A percentile compares a stretch with the other conserved stretches of the same genome.
Conservation (phyloP, 805 yeast species). For the Nadsonia fulvescens region DNA sequence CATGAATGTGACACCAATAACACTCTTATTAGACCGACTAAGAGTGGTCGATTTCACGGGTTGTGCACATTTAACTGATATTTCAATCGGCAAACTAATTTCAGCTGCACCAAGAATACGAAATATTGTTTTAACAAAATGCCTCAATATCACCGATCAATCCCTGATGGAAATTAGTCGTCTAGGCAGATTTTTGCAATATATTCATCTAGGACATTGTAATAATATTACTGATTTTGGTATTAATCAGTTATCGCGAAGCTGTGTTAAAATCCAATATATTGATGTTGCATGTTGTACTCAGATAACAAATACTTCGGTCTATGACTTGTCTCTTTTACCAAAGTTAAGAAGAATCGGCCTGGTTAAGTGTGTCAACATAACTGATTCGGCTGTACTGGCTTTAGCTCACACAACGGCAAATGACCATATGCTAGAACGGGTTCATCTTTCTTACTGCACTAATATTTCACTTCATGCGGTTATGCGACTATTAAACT, state of each 20-base stretch:
- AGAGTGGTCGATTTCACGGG: slow-evolving; percentile 75
- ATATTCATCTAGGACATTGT: slow-evolving; percentile 89
- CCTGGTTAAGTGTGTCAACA: slow-evolving; percentile 73
- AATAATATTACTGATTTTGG: slow-evolving; percentile 78
- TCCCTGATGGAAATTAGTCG: slow-evolving; percentile 53
- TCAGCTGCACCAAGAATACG: slow-evolving; percentile 67
- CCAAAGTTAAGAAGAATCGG: slow-evolving; percentile 82
- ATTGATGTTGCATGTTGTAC: slow-evolving; percentile 91
- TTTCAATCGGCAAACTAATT: slow-evolving; percentile 54
- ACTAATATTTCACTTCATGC: slow-evolving; percentile 64
- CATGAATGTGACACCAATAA: no score
- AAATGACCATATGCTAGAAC: slow-evolving; percentile 65
- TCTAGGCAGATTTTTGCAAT: slow-evolving; percentile 66
- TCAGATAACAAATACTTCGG: slow-evolving; percentile 69
- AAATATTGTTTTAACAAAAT: slow-evolving; percentile 78
- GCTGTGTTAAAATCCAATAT: slow-evolving; percentile 74
- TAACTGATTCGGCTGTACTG: slow-evolving; percentile 69
- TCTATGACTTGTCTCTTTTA: slow-evolving; percentile 55
- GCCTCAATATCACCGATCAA: slow-evolving; percentile 70
- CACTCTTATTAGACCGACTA: slow-evolving; percentile 42
- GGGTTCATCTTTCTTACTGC: slow-evolving; percentile 88
- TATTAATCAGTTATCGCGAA: slow-evolving; percentile 51
- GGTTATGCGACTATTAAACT: slow-evolving; percentile 49
- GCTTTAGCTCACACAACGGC: slow-evolving; percentile 45
- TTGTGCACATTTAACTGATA: slow-evolving; percentile 67